Percentiles rank a stretch among this genome's conserved stretches.
phyloP scores from a whole-genome alignment of 768 basidiomycete genomes.

The Austroboletus eburneus region DNA sequence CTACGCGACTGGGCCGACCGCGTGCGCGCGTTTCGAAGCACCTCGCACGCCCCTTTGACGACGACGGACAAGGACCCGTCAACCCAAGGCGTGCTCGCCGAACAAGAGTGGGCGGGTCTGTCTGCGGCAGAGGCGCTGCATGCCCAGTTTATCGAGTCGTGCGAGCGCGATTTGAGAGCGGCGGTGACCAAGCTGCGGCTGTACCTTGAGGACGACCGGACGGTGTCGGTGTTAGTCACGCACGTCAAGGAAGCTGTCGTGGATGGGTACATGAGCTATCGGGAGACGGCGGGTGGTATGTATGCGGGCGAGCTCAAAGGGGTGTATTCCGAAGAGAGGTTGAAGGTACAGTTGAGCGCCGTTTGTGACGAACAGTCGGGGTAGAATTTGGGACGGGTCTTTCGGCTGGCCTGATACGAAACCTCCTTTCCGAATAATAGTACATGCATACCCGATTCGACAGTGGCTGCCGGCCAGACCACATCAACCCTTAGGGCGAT shows the following conservation, averaged over 20 bases:
- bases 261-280: constrained; percentile 71
- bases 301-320: constrained; percentile 35
- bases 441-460: too few species aligned
- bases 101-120: constrained; percentile 50
- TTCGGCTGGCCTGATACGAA: too few species aligned
- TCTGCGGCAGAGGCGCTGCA: constrained; percentile 48
- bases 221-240: constrained; percentile 70
- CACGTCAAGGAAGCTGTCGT: constrained; percentile 74
- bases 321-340: constrained; percentile 29
- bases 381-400: neutral
- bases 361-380: constrained; percentile 34
- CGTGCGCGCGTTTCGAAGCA: constrained; percentile 34
- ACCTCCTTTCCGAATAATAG: too few species aligned
- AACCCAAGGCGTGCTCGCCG: constrained; percentile 23
- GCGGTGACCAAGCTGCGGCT: constrained; percentile 58
- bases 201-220: constrained; percentile 79
- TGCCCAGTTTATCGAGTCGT: constrained; percentile 48
- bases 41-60: constrained; percentile 18
- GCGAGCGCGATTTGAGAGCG: constrained; percentile 52
- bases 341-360: constrained; percentile 38
- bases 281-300: constrained; percentile 55
- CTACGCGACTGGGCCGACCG: constrained; percentile 62
- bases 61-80: constrained; percentile 18
- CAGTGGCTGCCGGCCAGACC: too few species aligned
- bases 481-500: too few species aligned